Conservation (phyloP, 768 basidiomycete genomes). For the Russula olivacea region DNA sequence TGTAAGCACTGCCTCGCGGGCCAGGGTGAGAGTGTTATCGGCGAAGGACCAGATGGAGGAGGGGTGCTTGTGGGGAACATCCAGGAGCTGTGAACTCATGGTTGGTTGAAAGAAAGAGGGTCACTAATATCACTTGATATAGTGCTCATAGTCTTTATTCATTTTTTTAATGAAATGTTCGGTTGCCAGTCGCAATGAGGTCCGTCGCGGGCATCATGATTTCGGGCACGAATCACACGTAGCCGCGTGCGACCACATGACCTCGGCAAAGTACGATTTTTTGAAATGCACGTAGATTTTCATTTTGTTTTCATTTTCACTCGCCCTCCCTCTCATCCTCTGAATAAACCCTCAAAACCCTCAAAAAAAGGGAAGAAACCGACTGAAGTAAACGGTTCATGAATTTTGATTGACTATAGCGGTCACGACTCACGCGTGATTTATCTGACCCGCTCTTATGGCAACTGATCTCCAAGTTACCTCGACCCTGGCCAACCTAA, state of each 20-base stretch:
- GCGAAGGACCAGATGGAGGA: conserved; percentile 13
- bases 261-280: not conserved
- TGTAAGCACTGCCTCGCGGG: conserved; percentile 5
- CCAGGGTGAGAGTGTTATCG: conserved; percentile 6
- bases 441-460: no score
- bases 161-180: not conserved
- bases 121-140: not conserved
- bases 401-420: no score
- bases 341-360: no score
- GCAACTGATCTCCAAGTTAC: no score
- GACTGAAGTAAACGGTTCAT: no score
- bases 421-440: no score
- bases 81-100: conserved; percentile 10
- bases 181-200: not conserved
- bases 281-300: not conserved
- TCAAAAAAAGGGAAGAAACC: no score
- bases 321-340: no score
- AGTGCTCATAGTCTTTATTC: not conserved
- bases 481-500: not conserved
- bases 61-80: conserved; percentile 11
- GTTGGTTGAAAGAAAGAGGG: not conserved
- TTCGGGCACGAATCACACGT: not conserved
- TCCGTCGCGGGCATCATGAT: not conserved
- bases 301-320: no score
- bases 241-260: not conserved